Conservation (phyloP, 2,329 filamentous ascomycete species). For the Fusarium camptoceras region DNA sequence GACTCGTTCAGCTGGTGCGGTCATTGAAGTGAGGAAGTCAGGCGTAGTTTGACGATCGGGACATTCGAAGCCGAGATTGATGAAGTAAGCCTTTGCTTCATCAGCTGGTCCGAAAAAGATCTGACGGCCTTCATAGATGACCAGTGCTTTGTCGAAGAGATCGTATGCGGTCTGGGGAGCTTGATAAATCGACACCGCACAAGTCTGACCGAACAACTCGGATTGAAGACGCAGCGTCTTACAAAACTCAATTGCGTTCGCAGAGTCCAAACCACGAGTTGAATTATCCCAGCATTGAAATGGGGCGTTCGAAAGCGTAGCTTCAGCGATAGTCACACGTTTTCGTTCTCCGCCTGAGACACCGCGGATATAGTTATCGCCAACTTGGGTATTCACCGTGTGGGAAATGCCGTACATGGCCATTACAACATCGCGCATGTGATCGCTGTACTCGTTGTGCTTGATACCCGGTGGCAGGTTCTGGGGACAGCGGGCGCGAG, state of each 20-base stretch:
- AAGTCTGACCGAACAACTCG: slow-evolving; percentile 43
- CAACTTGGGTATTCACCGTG: slow-evolving; percentile 77
- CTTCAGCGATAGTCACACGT: slow-evolving; percentile 81
- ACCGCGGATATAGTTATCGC: slow-evolving; percentile 75
- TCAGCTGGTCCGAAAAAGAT: slow-evolving; percentile 72
- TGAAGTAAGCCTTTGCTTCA: slow-evolving; percentile 70
- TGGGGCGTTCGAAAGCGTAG: slow-evolving; percentile 64
- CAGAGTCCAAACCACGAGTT: slow-evolving; percentile 48
- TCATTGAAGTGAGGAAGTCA: slow-evolving; percentile 72
- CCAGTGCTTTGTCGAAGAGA: slow-evolving; percentile 74
- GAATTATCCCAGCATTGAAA: slow-evolving; percentile 51
- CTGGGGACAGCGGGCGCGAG: slow-evolving; percentile 69
- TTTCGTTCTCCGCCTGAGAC: slow-evolving; percentile 83
- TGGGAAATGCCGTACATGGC: slow-evolving; percentile 76
- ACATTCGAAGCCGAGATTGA: slow-evolving; percentile 72
- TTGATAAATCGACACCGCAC: slow-evolving; percentile 65
- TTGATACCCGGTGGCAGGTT: slow-evolving; percentile 68
- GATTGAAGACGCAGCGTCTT: slow-evolving; percentile 44
- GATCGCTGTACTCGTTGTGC: slow-evolving; percentile 64
- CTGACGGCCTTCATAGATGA: slow-evolving; percentile 75
- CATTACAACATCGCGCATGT: slow-evolving; percentile 73
- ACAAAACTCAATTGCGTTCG: slow-evolving; percentile 48
- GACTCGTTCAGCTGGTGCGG: slow-evolving; percentile 53
- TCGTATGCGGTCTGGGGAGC: slow-evolving; percentile 70
- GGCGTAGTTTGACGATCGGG: slow-evolving; percentile 71